A percentile compares a stretch with the other conserved stretches of the same genome.
Conservation (phyloP, 177 flowering plant genomes). For the Tripterygium wilfordii region DNA sequence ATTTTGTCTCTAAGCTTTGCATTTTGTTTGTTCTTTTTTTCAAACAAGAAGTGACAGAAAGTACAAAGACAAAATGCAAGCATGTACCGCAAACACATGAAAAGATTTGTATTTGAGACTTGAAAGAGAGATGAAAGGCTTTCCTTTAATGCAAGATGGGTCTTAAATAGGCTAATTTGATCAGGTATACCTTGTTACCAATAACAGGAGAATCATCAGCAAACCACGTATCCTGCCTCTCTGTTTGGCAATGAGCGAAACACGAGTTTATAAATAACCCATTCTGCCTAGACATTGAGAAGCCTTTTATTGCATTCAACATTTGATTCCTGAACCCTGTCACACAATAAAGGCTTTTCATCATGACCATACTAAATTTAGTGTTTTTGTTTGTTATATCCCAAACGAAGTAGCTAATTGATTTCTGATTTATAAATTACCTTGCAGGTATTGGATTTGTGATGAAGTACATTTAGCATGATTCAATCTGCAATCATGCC, state of each 20-base stretch:
- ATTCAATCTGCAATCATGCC: conserved; percentile 57
- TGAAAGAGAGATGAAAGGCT: too few relatives aligned
- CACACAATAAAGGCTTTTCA: neutral
- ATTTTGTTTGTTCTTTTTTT: too few relatives aligned
- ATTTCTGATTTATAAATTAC: too few relatives aligned
- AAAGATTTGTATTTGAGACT: too few relatives aligned
- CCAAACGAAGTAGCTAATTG: too few relatives aligned
- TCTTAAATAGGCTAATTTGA: conserved; percentile 5
- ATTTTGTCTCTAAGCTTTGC: too few relatives aligned
- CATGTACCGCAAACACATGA: too few relatives aligned
- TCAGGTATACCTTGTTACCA: conserved; percentile 62
- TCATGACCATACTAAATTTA: neutral
- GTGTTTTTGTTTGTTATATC: neutral
- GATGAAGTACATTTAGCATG: conserved; percentile 40
- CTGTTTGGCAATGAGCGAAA: conserved; percentile 90
- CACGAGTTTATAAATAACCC: conserved; percentile 89
- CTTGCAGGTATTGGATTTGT: conserved; percentile 69
- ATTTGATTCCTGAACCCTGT: conserved; percentile 75
- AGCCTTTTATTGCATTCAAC: conserved; percentile 52
- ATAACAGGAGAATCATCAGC: conserved; percentile 55
- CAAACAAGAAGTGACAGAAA: too few relatives aligned
- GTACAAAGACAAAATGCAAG: too few relatives aligned
- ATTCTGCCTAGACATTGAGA: conserved; percentile 43
- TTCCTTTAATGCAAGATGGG: neutral
- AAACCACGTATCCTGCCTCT: conserved; percentile 48